A percentile compares a stretch with the other conserved stretches of the same genome.
phyloP scores from a whole-genome alignment of 2,329 filamentous ascomycete species.

The Exophiala alcalophila region DNA sequence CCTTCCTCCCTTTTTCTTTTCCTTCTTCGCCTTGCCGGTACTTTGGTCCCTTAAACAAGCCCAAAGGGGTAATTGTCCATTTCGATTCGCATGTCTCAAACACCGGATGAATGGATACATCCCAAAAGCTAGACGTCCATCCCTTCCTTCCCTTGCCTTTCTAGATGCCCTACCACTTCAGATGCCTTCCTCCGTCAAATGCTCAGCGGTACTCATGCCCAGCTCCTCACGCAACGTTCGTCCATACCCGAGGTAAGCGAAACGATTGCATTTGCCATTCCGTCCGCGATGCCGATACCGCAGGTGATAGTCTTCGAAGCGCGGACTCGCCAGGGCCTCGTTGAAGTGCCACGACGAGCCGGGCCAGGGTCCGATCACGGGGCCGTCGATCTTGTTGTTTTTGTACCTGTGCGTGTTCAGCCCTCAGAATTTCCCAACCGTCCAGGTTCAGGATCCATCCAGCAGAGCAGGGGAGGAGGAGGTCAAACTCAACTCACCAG shows the following conservation, averaged over 20 bases:
- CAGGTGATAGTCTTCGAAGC: conserved; percentile 43
- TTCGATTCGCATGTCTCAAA: too few relatives aligned
- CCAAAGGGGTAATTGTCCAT: too few relatives aligned
- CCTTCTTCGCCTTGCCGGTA: too few relatives aligned
- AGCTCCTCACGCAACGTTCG: conserved; percentile 1
- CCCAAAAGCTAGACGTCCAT: too few relatives aligned
- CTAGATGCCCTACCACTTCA: too few relatives aligned
- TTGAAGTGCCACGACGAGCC: conserved; percentile 36
- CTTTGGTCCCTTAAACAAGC: too few relatives aligned
- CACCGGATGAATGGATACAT: too few relatives aligned
- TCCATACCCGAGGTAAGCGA: not conserved
- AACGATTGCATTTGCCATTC: not conserved
- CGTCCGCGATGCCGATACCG: too few relatives aligned
- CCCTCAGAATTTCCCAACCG: too few relatives aligned
- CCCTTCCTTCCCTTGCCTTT: too few relatives aligned
- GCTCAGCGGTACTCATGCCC: not conserved
- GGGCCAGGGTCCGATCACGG: conserved; percentile 17
- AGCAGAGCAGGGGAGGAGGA: not conserved
- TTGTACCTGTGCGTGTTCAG: conserved; percentile 25
- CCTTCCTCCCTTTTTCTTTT: too few relatives aligned
- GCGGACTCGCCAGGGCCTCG: conserved; percentile 34
- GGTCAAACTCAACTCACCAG: conserved; percentile 6
- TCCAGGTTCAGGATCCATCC: too few relatives aligned
- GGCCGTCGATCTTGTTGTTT: conserved; percentile 13
- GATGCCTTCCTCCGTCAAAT: conserved; percentile 1